Conservation (phyloP, 2,329 filamentous ascomycete genomes). For the Diaporthe citri region DNA sequence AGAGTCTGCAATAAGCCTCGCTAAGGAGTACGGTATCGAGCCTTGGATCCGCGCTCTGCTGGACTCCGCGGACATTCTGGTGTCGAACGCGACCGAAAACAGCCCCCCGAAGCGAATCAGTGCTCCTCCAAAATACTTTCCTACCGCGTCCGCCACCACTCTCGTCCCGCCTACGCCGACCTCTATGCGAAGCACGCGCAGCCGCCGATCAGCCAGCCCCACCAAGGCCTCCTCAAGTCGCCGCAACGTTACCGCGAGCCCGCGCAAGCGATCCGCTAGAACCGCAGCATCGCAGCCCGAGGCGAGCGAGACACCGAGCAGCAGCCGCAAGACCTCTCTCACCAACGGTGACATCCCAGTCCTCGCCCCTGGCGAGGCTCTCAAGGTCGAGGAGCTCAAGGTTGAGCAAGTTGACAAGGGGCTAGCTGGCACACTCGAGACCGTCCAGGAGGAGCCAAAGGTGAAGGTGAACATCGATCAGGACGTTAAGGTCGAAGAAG, state of each 20-base stretch:
- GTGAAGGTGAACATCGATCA: slow-evolving; percentile 80
- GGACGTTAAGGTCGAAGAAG: slow-evolving; percentile 65
- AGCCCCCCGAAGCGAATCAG: slow-evolving; percentile 80
- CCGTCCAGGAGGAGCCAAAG: slow-evolving; percentile 67
- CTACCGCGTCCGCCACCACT: slow-evolving; percentile 55
- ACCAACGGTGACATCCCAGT: slow-evolving; percentile 47
- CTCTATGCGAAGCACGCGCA: slow-evolving; percentile 60
- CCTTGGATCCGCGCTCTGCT: slow-evolving; percentile 94
- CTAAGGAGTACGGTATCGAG: slow-evolving; percentile 87
- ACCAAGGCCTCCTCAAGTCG: slow-evolving; percentile 59
- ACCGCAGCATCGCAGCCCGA: slow-evolving; percentile 55
- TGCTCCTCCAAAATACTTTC: slow-evolving; percentile 80
- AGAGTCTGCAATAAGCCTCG: slow-evolving; percentile 81
- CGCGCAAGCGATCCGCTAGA: slow-evolving; percentile 66
- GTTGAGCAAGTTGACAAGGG: slow-evolving; percentile 66
- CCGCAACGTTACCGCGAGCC: slow-evolving; percentile 61
- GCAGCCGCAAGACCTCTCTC: slow-evolving; percentile 45
- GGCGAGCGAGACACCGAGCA: slow-evolving; percentile 49
- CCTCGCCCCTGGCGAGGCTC: slow-evolving; percentile 32
- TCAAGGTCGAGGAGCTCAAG: slow-evolving; percentile 45
- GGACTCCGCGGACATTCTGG: slow-evolving; percentile 82
- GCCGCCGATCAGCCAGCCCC: slow-evolving; percentile 70
- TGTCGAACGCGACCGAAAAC: slow-evolving; percentile 63
- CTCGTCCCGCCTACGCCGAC: slow-evolving; percentile 65
- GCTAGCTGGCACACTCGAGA: slow-evolving; percentile 61